Base-by-base conservation (phyloP, 345 rosid species). In the Clausena lansium region DNA sequence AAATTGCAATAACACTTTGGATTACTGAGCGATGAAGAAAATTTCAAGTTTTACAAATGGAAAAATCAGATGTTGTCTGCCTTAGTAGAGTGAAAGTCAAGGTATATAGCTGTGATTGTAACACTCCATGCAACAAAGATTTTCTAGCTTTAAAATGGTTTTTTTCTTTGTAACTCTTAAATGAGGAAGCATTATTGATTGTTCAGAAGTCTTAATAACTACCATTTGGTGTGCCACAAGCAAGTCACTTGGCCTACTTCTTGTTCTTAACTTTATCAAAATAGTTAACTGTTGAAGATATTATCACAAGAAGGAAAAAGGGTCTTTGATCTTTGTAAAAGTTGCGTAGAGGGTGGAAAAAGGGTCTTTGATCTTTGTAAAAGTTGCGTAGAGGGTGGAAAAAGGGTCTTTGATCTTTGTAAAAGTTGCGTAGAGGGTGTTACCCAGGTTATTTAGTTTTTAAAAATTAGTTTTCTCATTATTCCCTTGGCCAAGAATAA, bases 401-500 rank as follows among this genome's bases (percentile, higher is more conserved):
- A 27, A 35, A 45, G 54, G 80, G 30, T 14, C 7, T 15, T 35
- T 71, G 14, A 27, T 54, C 50, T 19, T 36, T 50, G 36, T 50
- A 78, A 63, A 35, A 20, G 50, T 33, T 17, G 55, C 2, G 7
- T 47, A 30, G 35, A 71, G 47, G 28, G 14, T 36, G 10, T 63
- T 62, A 19, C 58, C 38, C 13, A 20, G 8, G 14, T 9, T 59
- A 45, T 60, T 19, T 8, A n/a, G 24, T 35, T 61, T 64, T 67
- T 28, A 50, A 27, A 63, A 36, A 24, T 71, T 61, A 72, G 8
- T 62, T 71, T 27, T 64, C 54, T 62, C 60, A 47, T 45, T 78
- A 70, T 13, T 25, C 35, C n/a, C 47, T 62, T 17, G 61, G 39
- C 2, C 27, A 54, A 15, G 22, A 19, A 41, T 41, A 41, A 41